Evolutionary conservation across 768 basidiomycete genomes (phyloP), one percentile per base, ranked within the genome.

Genomic region (Auricularia heimuer): DNA sequence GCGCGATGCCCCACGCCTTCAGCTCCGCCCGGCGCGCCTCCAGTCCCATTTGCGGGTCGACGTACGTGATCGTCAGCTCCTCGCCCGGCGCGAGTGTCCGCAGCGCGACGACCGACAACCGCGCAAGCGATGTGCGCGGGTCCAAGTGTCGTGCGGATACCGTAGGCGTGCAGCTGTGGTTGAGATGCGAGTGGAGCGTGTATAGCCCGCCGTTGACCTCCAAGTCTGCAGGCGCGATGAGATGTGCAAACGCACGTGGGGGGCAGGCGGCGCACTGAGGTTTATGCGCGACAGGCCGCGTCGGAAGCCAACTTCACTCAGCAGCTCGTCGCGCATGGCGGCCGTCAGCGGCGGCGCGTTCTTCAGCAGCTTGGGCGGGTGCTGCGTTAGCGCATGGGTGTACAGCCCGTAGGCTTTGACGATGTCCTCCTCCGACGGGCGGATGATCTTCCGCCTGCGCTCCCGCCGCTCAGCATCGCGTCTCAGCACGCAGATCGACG

Each of bases 161-260:
- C 73, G 92, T 95, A 0, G 94, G 92, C 18, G 77, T 73, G 74
- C 94, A 97, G 6, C 82, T 82, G 73, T 97, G 94, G 74, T 96
- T 97, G 36, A 95, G 74, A 69, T 94, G 90, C 2, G 92, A 88
- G 72, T 95, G 92, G 3, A 94, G 81, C 24, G 81, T 82, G 75
- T 94, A 96, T 10, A 96, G 77, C 2, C 92, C 93, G 2, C 92
- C 92, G 64, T 94, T 90, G 1, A 88, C 84, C 75, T 94, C 93
- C 62, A 94, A 78, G 71, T 94, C 88, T 88, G 62, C 39, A 14
- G 8, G 7, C 39, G 39, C 39, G 39, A 8, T 42, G 12, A 14
- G 12, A 29, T 29, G 39, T 14, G 4, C 6, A 21, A 45, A 54
- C 16, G 58, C 56, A 47, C 47, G 45, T 45, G 42, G 63, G 62